Conservation (phyloP, 2,329 filamentous ascomycete species). For the Orbilia javanica region DNA sequence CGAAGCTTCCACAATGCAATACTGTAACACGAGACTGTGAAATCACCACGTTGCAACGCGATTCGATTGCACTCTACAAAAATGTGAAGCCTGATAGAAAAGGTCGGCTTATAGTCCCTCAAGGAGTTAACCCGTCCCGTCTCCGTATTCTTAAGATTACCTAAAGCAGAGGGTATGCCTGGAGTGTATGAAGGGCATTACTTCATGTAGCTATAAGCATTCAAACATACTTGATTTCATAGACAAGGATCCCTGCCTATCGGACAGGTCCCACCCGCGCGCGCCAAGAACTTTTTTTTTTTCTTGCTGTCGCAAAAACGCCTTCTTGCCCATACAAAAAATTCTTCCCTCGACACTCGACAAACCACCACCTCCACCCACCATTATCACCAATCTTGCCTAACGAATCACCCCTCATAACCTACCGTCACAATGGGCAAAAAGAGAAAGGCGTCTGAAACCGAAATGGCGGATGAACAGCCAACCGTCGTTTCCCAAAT, state of each 20-base stretch:
- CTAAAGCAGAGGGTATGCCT: no score
- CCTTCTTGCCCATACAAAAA: constrained; percentile 17
- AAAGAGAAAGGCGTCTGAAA: constrained; percentile 55
- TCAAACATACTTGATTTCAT: no score
- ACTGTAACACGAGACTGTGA: no score
- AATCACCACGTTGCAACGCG: no score
- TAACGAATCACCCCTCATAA: neutral
- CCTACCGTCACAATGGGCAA: constrained; percentile 43
- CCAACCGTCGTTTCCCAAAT: constrained; percentile 41
- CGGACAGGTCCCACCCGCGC: constrained; percentile 19
- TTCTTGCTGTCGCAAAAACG: constrained; percentile 30
- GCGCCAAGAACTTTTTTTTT: constrained; percentile 31
- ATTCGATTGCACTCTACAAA: no score
- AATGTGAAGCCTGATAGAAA: no score
- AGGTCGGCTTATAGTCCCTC: no score
- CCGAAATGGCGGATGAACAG: constrained; percentile 35
- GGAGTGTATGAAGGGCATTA: no score
- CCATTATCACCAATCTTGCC: neutral
- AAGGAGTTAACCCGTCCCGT: no score
- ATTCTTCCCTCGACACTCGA: constrained; percentile 27
- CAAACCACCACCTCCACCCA: neutral
- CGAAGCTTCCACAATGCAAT: no score
- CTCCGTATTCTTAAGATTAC: no score
- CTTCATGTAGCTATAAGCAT: no score
- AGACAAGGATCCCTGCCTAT: neutral